These are phyloP conservation scores for Serendipita sp. DNA, from an alignment of 768 basidiomycete genomes.

Conservation along the genomic window DNA sequence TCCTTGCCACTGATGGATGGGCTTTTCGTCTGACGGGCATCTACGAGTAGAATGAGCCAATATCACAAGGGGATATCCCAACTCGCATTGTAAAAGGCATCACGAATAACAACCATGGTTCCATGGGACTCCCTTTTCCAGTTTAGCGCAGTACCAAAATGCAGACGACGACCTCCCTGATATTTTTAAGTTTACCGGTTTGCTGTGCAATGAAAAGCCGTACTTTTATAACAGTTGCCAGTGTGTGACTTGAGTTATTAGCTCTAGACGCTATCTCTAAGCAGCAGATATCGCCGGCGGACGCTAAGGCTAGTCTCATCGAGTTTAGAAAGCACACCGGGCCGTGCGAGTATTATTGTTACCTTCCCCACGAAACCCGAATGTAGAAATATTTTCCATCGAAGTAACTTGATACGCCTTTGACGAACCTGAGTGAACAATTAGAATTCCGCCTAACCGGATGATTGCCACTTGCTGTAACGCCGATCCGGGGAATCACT, in stretches of 20 bases:
- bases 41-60: conserved; percentile 21
- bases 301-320: conserved; percentile 49
- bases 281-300: conserved; percentile 60
- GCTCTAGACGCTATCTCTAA: conserved; percentile 76
- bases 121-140: conserved; percentile 61
- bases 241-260: conserved; percentile 39
- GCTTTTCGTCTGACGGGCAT: conserved; percentile 66
- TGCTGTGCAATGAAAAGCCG: neutral
- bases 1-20: conserved; percentile 41
- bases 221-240: conserved; percentile 70
- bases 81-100: conserved; percentile 78
- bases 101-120: conserved; percentile 68
- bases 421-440: conserved; percentile 24
- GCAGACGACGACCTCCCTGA: conserved; percentile 53
- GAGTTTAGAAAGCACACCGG: too few relatives aligned
- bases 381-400: conserved; percentile 40
- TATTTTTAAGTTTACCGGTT: neutral
- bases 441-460: neutral
- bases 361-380: conserved; percentile 95
- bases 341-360: neutral
- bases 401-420: conserved; percentile 42
- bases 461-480: conserved; percentile 38
- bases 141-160: conserved; percentile 53
- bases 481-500: conserved; percentile 35
- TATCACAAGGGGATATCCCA: conserved; percentile 6